Percentiles rank a stretch among this genome's conserved stretches.
These are phyloP conservation scores for Lichina pygmaea DNA, from an alignment of 495 filamentous ascomycete genomes.

Conservation along the genomic window DNA sequence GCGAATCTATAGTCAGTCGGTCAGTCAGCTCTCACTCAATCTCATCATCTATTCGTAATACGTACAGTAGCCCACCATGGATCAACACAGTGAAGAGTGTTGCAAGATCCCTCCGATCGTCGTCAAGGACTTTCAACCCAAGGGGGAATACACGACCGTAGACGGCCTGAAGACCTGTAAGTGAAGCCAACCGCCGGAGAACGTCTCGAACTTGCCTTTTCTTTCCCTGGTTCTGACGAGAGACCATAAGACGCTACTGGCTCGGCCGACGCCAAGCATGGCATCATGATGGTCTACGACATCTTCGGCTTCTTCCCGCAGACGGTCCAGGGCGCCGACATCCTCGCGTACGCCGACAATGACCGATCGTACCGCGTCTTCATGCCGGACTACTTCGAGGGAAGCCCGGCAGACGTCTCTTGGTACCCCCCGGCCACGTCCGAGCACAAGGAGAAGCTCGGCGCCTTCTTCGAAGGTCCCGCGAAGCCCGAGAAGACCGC, in stretches of 20 bases:
- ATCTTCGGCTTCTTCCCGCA: constrained; percentile 51
- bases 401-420: constrained; percentile 18
- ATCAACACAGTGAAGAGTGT: constrained; percentile 8
- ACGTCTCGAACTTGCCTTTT: not conserved
- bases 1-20: too few relatives aligned
- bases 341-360: constrained; percentile 25
- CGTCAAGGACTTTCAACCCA: constrained; percentile 26
- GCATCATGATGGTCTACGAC: constrained; percentile 36
- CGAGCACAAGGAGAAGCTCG: constrained; percentile 53
- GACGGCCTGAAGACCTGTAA: constrained; percentile 35
- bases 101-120: constrained; percentile 28
- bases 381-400: constrained; percentile 45
- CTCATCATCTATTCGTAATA: not conserved
- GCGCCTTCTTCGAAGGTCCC: constrained; percentile 47
- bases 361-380: constrained; percentile 32
- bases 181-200: constrained; percentile 2
- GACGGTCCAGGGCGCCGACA: constrained; percentile 42
- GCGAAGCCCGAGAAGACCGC: constrained; percentile 36
- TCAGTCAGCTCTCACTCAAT: too few relatives aligned
- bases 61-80: not conserved
- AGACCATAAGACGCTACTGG: constrained; percentile 29
- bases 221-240: not conserved
- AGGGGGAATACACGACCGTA: constrained; percentile 32
- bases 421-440: constrained; percentile 48
- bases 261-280: constrained; percentile 25